Base-by-base conservation (phyloP, 2,329 filamentous ascomycete genomes). In the Lachnellula occidentalis region DNA sequence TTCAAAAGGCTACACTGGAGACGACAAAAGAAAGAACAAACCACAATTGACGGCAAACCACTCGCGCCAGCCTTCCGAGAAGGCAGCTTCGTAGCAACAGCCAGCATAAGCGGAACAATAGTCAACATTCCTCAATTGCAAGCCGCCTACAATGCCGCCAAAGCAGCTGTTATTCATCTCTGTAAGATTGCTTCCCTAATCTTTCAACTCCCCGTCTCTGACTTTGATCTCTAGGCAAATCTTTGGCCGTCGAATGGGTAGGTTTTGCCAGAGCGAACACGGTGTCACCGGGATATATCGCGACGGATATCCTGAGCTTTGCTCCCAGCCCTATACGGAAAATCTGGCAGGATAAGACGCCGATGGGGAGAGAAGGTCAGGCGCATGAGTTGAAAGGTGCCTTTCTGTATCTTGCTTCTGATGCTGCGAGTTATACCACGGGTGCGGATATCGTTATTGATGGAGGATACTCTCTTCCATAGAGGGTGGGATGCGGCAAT, bases 41-140 rank as follows among this genome's bases (percentile, higher is more conserved):
- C 82, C 0, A 81, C 82, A 24, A 61, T 79, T 45, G 76, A 84
- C 66, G 85, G 86, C 55, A 78, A 81, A 67, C 77, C 77, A 64
- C 73, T 88, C 22, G 76, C 81, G 49, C 41, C 41, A 17, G 76
- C 78, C 60, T 88, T 80, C 67, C 75, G 73, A 2, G 75, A 78
- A 24, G 87, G 88, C 21, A 87, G 83, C 68, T 90, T 92, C 70
- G 83, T 92, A 61, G 85, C 85, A 24, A 92, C 89, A 6, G 85
- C 88, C 1, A 87, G 83, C 55, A 92, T 92, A 81, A 87, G 82
- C 62, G 88, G 84, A 4, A 87, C 87, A 67, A 86, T 92, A 63
- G 86, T 84, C 68, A 92, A 91, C 68, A 78, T 89, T 55, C 88
- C 88, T 5, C 87, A 91, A 73, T 68, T 85, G 61, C 88, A 92